Percentiles rank a stretch among this genome's conserved stretches.
Evolutionary conservation across 768 basidiomycete species (phyloP).

Genomic region (Tylopilus balloui): DNA sequence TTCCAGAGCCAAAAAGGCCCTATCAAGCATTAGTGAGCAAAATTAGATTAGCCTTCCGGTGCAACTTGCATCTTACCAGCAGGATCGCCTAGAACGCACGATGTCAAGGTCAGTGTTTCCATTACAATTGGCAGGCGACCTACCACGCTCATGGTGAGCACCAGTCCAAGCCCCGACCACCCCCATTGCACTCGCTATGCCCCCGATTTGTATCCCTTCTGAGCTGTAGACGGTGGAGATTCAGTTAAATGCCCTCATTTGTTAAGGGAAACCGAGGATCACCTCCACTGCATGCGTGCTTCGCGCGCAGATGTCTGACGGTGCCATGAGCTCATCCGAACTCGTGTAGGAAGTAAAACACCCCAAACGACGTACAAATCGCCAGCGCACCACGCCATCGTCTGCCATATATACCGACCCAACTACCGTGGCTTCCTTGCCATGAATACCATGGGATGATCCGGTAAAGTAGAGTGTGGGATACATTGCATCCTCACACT

Average conservation of each 20-base stretch:
- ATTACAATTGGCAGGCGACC: background rate
- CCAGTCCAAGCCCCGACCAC: conserved; percentile 69
- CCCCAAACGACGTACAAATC: conserved; percentile 46
- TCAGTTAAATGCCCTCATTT: background rate
- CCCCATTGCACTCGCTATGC: conserved; percentile 59
- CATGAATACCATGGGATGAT: conserved; percentile 39
- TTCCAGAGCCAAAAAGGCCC: conserved; percentile 77
- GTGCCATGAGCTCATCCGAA: conserved; percentile 10
- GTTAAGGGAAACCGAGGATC: conserved; percentile 11
- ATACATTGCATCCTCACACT: conserved; percentile 27
- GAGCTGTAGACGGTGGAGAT: conserved; percentile 39
- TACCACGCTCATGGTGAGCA: conserved; percentile 53
- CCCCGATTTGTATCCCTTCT: conserved; percentile 64
- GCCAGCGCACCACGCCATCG: conserved; percentile 49
- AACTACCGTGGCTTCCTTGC: conserved; percentile 41
- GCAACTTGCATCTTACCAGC: conserved; percentile 43
- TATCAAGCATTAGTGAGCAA: conserved; percentile 20
- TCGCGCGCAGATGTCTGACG: conserved; percentile 52
- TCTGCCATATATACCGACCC: conserved; percentile 47
- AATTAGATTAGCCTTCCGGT: too few relatives aligned
- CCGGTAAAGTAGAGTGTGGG: conserved; percentile 48
- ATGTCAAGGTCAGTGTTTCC: background rate
- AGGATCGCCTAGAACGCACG: conserved; percentile 49
- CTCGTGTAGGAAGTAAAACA: background rate
- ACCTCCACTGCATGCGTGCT: conserved; percentile 58